A percentile compares a stretch with the other conserved stretches of the same genome.
Evolutionary conservation across 2,329 filamentous ascomycete genomes (phyloP).

Genomic region (Claviceps fusiformis): DNA sequence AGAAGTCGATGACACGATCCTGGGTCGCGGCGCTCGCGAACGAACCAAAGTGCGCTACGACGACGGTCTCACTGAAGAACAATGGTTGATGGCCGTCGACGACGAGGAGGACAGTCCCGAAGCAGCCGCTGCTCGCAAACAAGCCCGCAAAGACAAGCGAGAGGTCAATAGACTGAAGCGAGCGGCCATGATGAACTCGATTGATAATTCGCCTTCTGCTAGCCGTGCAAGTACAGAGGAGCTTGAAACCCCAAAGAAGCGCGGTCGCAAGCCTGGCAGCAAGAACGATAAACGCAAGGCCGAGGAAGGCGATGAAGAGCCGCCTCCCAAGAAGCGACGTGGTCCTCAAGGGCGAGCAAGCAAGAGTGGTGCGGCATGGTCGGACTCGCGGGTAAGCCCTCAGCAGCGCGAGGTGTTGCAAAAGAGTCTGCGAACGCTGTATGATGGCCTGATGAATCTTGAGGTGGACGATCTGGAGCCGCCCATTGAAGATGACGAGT

Average conservation of each 20-base stretch:
- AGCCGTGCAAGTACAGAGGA: conserved; percentile 78
- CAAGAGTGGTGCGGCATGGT: conserved; percentile 26
- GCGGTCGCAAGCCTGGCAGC: conserved; percentile 64
- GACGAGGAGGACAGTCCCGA: conserved; percentile 92
- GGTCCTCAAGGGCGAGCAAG: conserved; percentile 59
- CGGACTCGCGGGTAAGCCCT: conserved; percentile 39
- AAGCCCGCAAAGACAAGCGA: conserved; percentile 69
- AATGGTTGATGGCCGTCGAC: conserved; percentile 96
- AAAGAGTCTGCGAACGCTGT: conserved; percentile 61
- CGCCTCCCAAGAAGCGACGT: conserved; percentile 65
- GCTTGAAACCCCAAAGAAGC: conserved; percentile 62
- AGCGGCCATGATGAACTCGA: conserved; percentile 16
- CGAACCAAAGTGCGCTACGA: conserved; percentile 91
- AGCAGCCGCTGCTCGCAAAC: conserved; percentile 80
- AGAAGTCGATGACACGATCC: conserved; percentile 59
- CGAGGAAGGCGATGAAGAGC: conserved; percentile 62
- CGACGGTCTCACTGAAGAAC: conserved; percentile 93
- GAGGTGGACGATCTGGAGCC: conserved; percentile 62
- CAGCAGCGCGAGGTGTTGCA: conserved; percentile 69
- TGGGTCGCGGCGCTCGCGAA: conserved; percentile 86
- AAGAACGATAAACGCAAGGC: conserved; percentile 82
- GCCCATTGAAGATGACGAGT: conserved; percentile 41
- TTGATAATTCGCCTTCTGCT: conserved; percentile 61
- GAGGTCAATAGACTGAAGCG: conserved; percentile 62
- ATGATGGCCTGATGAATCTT: conserved; percentile 68